A percentile compares a stretch with the other conserved stretches of the same genome.
Conservation (phyloP, 2,329 filamentous ascomycete species). For the Ceratocystis eucalypticola region DNA sequence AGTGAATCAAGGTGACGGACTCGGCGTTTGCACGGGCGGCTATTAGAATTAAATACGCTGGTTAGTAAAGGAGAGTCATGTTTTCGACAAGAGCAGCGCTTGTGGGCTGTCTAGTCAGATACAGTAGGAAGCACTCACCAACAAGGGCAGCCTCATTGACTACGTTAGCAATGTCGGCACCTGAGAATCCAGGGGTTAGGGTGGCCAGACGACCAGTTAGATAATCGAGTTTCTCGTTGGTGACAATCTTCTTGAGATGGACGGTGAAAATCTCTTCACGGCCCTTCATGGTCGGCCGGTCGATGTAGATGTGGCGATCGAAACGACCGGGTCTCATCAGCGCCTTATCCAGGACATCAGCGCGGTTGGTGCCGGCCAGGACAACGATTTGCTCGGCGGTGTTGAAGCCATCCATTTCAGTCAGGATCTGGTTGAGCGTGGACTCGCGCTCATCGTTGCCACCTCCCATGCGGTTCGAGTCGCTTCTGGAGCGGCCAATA, state of each 20-base stretch:
- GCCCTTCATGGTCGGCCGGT: constrained; percentile 91
- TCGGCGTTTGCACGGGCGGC: constrained; percentile 73
- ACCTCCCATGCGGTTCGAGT: constrained; percentile 56
- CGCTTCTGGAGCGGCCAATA: constrained; percentile 79
- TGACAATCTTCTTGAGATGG: constrained; percentile 88
- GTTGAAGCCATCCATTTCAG: constrained; percentile 99
- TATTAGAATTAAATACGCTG: constrained; percentile 26
- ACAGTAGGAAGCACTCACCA: constrained; percentile 43
- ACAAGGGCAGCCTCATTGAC: constrained; percentile 95
- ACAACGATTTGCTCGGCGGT: constrained; percentile 94
- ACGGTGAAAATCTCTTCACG: constrained; percentile 93
- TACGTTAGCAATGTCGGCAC: constrained; percentile 96
- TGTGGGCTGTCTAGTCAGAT: not conserved
- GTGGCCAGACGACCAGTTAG: constrained; percentile 80
- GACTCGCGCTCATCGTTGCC: constrained; percentile 96
- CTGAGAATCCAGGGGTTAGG: constrained; percentile 89
- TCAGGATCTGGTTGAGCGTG: constrained; percentile 94
- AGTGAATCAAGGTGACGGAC: constrained; percentile 75
- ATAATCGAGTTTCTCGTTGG: constrained; percentile 75
- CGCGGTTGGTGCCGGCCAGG: constrained; percentile 88
- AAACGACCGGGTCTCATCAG: constrained; percentile 95
- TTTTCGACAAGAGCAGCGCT: constrained; percentile 1
- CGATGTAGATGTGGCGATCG: constrained; percentile 90
- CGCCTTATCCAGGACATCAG: constrained; percentile 87
- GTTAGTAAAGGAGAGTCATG: not conserved